phyloP scores from a whole-genome alignment of 768 basidiomycete genomes.

The Amylocystis lapponica region DNA sequence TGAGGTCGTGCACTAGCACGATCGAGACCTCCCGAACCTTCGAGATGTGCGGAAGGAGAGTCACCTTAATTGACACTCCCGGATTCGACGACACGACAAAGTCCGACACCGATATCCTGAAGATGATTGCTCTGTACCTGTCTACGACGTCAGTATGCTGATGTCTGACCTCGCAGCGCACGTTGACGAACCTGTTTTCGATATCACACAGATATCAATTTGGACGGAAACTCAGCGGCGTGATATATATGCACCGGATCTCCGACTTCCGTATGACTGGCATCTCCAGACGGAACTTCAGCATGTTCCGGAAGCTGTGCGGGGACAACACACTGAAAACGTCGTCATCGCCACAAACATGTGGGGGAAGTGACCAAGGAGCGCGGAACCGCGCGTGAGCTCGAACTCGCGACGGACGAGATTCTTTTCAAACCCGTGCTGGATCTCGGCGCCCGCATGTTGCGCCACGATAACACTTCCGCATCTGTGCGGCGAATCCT shows the following conservation, averaged over 20 bases:
- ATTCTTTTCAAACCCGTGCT: slow-evolving; percentile 95
- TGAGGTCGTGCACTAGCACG: slow-evolving; percentile 10
- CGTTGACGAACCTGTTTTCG: not conserved
- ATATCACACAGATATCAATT: slow-evolving; percentile 9
- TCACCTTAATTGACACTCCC: slow-evolving; percentile 14
- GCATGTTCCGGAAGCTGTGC: slow-evolving; percentile 18
- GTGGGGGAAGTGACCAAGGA: slow-evolving; percentile 17
- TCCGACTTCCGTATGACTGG: slow-evolving; percentile 15
- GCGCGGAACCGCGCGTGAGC: slow-evolving; percentile 5
- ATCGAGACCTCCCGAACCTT: slow-evolving; percentile 4
- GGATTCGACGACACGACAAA: slow-evolving; percentile 14
- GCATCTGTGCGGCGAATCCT: slow-evolving; percentile 38
- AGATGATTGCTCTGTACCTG: slow-evolving; percentile 5
- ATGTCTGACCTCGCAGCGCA: too few relatives aligned
- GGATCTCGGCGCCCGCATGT: slow-evolving; percentile 41
- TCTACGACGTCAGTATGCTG: slow-evolving; percentile 1
- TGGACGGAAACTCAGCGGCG: slow-evolving; percentile 10
- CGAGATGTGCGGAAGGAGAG: slow-evolving; percentile 3
- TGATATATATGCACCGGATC: slow-evolving; percentile 21
- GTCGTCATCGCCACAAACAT: slow-evolving; percentile 22
- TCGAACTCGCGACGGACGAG: slow-evolving; percentile 47
- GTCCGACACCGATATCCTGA: slow-evolving; percentile 8
- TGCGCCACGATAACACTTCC: slow-evolving; percentile 37
- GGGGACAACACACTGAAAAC: slow-evolving; percentile 15
- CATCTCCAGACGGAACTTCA: slow-evolving; percentile 7